Base-by-base conservation (phyloP, 805 yeast genomes). In the Priceomyces carsonii region DNA sequence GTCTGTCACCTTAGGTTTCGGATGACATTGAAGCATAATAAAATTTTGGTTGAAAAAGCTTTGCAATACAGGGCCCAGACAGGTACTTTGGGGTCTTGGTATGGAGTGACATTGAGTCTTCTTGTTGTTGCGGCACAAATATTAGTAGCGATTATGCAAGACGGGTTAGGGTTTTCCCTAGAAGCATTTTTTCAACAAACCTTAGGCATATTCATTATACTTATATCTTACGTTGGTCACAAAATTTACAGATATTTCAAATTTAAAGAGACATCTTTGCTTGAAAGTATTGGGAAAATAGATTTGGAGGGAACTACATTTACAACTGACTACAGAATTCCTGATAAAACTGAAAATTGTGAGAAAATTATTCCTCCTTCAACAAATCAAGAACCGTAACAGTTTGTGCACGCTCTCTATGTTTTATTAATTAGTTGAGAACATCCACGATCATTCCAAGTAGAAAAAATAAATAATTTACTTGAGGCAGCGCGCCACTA, bases 181-280 rank as follows among this genome's bases (percentile, higher is more conserved):
- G 47, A 54, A 20, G 57, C 55, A 34, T 80, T 80, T 59, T 79
- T 80, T 68, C 62, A 69, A 57, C 61, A 66, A 34, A 80, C 78
- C 53, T 57, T 80, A 32, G 80, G 82, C 26, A 61, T 60, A 5
- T 59, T 57, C 16, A 69, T 73, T 24, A 58, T 72, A 25, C 6
- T 61, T 4, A 67, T 55, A 9, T 73, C 67, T 51, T 80, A 75
- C 55, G 13, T 76, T 20, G 69, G 64, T 14, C 80, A 75, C 59
- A 80, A 79, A 64, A 21, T 75, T 16, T 75, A 65, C 54, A 58
- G 59, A 22, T 59, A 63, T 33, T 16, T 22, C 14, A 39, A 21
- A 23, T 21, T 26, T n/a, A 12, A 27, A 13, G 31, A 39, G 14
- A 16, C 27, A 5, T 14, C 17, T 17, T 27, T 34, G 8, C 23